Evolutionary conservation across 139 green algal species (phyloP).

Genomic region (Chlorella sp.): DNA sequence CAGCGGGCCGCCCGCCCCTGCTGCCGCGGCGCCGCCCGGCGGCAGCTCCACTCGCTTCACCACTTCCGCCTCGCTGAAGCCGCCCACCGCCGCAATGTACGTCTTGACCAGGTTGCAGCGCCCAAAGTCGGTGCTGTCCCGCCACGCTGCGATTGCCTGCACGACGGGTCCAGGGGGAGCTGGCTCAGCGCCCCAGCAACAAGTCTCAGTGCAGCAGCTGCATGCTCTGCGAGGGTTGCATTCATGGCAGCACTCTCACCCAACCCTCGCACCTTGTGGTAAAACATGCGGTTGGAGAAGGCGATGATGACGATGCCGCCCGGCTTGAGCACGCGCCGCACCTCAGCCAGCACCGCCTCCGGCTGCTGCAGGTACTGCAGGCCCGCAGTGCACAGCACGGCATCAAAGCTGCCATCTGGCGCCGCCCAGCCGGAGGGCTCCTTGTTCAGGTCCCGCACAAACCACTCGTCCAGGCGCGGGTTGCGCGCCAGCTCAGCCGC

Average conservation of each 20-base stretch:
- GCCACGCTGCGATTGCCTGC: constrained; percentile 79
- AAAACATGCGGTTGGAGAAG: constrained; percentile 90
- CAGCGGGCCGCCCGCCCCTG: constrained; percentile 17
- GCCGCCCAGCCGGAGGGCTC: constrained; percentile 71
- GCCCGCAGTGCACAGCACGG: constrained; percentile 64
- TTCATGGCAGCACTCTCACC: too few species aligned
- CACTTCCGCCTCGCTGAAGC: constrained; percentile 72
- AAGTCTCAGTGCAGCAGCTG: too few species aligned
- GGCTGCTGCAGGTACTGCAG: constrained; percentile 90
- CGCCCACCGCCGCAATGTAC: constrained; percentile 76
- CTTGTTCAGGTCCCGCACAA: constrained; percentile 81
- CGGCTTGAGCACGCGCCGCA: constrained; percentile 87
- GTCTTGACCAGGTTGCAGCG: constrained; percentile 74
- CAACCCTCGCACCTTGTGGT: constrained; percentile 65
- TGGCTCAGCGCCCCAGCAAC: too few species aligned
- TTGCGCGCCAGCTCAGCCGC: constrained; percentile 83
- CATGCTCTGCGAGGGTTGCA: too few species aligned
- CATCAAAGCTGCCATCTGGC: constrained; percentile 74
- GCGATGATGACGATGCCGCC: constrained; percentile 84
- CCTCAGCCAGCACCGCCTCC: constrained; percentile 87
- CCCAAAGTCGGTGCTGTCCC: constrained; percentile 71
- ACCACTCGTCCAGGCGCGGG: constrained; percentile 70
- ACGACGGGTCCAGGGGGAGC: neutral
- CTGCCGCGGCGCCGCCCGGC: neutral
- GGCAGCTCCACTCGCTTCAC: constrained; percentile 55